Conservation (phyloP, 306 rosid genomes). For the Canavalia gladiata region DNA sequence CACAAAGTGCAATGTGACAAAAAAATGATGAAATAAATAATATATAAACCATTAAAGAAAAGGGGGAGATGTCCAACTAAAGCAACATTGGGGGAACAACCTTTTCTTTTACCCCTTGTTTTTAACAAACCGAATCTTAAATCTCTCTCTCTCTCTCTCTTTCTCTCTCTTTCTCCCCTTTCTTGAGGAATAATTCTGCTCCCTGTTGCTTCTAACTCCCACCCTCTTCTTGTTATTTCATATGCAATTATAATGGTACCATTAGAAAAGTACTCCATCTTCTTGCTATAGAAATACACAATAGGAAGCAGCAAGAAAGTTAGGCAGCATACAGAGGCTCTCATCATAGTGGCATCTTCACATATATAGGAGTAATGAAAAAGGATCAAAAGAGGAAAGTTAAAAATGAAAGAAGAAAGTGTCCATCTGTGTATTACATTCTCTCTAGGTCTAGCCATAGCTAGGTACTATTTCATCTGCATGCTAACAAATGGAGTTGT, state of each 20-base stretch:
- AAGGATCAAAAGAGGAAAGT: constrained; percentile 37
- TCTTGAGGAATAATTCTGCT: constrained; percentile 54
- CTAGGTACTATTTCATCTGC: constrained; percentile 36
- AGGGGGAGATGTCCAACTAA: constrained; percentile 46
- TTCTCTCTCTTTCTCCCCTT: constrained; percentile 22
- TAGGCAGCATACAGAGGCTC: constrained; percentile 32
- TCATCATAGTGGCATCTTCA: constrained; percentile 50
- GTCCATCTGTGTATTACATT: constrained; percentile 40
- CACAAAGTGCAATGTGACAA: constrained; percentile 60
- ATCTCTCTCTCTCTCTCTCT: constrained; percentile 21
- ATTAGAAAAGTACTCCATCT: constrained; percentile 33
- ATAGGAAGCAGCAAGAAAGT: constrained; percentile 41
- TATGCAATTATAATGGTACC: constrained; percentile 45
- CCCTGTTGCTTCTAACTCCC: constrained; percentile 48
- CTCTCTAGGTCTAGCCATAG: constrained; percentile 39
- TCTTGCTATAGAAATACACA: constrained; percentile 34
- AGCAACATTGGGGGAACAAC: constrained; percentile 61
- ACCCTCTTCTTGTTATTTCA: constrained; percentile 40
- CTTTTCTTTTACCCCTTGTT: constrained; percentile 58
- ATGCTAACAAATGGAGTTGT: constrained; percentile 42
- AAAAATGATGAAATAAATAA: constrained; percentile 8
- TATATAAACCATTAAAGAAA: constrained; percentile 42
- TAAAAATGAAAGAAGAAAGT: constrained; percentile 44
- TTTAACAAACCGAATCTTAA: constrained; percentile 53
- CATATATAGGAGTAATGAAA: not conserved